phyloP scores from a whole-genome alignment of 495 filamentous ascomycete species.

The Tirmania nivea region DNA sequence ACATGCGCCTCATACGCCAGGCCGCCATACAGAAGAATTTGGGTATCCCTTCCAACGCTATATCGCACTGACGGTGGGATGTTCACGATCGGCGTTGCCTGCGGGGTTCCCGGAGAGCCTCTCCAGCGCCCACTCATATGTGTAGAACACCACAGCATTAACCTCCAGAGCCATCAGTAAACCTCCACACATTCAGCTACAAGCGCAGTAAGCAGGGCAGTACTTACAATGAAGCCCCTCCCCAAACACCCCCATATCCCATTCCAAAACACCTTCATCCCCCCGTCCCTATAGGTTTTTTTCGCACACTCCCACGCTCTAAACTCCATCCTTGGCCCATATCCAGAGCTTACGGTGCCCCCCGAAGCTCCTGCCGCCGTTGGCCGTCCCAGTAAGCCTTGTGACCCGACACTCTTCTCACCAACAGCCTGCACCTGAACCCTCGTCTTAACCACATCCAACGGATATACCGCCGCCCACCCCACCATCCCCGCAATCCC shows the following conservation, averaged over 20 bases:
- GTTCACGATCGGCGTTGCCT: too few species aligned
- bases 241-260: slow-evolving; percentile 59
- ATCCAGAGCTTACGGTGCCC: slow-evolving; percentile 3
- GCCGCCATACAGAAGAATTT: too few species aligned
- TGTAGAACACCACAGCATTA: neutral
- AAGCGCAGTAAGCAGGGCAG: slow-evolving; percentile 8
- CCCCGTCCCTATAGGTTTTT: slow-evolving; percentile 41
- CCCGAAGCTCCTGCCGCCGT: slow-evolving; percentile 2
- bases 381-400: slow-evolving; percentile 21
- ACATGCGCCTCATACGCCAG: too few species aligned
- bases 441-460: slow-evolving; percentile 76
- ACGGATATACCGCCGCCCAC: slow-evolving; percentile 68
- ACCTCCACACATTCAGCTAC: neutral
- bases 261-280: slow-evolving; percentile 46
- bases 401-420: neutral
- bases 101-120: too few species aligned
- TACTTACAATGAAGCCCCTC: slow-evolving; percentile 71
- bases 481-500: slow-evolving; percentile 66
- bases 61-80: too few species aligned
- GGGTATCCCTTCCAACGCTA: too few species aligned
- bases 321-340: slow-evolving; percentile 16
- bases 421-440: slow-evolving; percentile 43
- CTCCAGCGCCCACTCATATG: neutral
- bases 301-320: slow-evolving; percentile 40
- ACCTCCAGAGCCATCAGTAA: too few species aligned